Evolutionary conservation across 768 basidiomycete species (phyloP).

Genomic region (Lactarius indigo): DNA sequence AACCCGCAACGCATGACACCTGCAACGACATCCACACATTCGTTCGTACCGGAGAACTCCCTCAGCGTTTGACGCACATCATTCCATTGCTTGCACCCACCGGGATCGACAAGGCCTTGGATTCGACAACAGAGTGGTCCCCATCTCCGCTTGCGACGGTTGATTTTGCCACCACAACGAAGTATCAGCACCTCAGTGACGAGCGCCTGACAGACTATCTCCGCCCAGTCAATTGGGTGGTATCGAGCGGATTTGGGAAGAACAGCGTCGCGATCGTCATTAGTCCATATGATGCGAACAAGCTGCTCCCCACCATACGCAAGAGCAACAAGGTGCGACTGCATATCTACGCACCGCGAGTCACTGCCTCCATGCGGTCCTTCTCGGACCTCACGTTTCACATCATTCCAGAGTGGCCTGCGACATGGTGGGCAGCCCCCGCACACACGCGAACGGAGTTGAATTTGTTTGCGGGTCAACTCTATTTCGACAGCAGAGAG

Average conservation of each 20-base stretch:
- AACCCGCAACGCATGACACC: not conserved
- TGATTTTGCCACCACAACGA: slow-evolving; percentile 1
- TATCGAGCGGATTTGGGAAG: slow-evolving; percentile 7
- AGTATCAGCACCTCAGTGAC: not conserved
- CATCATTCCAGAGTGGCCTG: not conserved
- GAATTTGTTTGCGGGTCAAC: slow-evolving; percentile 13
- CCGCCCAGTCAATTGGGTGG: slow-evolving; percentile 15
- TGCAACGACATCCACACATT: not conserved
- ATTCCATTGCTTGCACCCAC: not conserved
- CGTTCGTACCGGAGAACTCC: not conserved
- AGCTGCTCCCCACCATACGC: slow-evolving; percentile 11
- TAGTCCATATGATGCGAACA: slow-evolving; percentile 12
- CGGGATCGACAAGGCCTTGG: not conserved
- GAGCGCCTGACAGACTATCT: slow-evolving; percentile 3
- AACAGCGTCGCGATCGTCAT: slow-evolving; percentile 1
- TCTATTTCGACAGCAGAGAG: slow-evolving; percentile 11
- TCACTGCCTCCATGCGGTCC: slow-evolving; percentile 5
- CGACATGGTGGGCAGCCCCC: not conserved
- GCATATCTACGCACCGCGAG: slow-evolving; percentile 13
- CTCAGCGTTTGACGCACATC: not conserved
- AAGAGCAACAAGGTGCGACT: slow-evolving; percentile 1
- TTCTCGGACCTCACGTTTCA: slow-evolving; percentile 15
- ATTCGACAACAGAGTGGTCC: not conserved
- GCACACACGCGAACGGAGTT: not conserved
- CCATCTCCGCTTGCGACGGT: not conserved